Evolutionary conservation across 306 rosid species (phyloP).

Genomic region (Begonia loranthoides): DNA sequence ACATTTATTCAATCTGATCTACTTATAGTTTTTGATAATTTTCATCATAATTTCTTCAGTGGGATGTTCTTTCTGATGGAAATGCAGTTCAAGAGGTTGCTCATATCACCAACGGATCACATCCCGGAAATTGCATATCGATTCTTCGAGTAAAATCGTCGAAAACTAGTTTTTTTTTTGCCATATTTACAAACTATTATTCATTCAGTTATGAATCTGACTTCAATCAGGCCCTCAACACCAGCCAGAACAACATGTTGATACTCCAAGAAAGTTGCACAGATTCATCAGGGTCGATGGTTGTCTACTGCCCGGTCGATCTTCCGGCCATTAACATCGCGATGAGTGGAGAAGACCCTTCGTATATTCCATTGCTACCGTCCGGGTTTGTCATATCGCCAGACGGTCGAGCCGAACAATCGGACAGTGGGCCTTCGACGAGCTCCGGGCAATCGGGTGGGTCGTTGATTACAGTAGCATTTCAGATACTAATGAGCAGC

Average conservation of each 20-base stretch:
- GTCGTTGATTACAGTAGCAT: conserved; percentile 67
- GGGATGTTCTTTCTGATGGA: conserved; percentile 93
- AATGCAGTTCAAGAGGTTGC: conserved; percentile 88
- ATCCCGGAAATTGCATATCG: conserved; percentile 86
- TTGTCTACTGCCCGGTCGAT: conserved; percentile 82
- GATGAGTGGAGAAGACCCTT: conserved; percentile 90
- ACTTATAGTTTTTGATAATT: too few relatives aligned
- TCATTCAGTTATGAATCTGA: neutral
- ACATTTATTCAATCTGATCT: too few relatives aligned
- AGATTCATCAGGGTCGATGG: conserved; percentile 70
- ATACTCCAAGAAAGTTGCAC: conserved; percentile 95
- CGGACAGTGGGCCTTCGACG: conserved; percentile 46
- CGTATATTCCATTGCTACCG: conserved; percentile 65
- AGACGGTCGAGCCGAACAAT: conserved; percentile 32
- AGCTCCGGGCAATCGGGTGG: conserved; percentile 28
- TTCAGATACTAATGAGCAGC: conserved; percentile 76
- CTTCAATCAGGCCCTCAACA: conserved; percentile 48
- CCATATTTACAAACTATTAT: too few relatives aligned
- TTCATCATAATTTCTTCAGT: conserved; percentile 20
- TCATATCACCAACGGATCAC: conserved; percentile 83
- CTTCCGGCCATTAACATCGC: conserved; percentile 71
- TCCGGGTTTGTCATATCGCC: conserved; percentile 76
- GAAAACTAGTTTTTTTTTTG: too few relatives aligned
- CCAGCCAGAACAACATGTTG: conserved; percentile 82
- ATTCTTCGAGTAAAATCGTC: conserved; percentile 46